Evolutionary conservation across 2,329 filamentous ascomycete species (phyloP).

Genomic region (Cytospora chrysosperma): DNA sequence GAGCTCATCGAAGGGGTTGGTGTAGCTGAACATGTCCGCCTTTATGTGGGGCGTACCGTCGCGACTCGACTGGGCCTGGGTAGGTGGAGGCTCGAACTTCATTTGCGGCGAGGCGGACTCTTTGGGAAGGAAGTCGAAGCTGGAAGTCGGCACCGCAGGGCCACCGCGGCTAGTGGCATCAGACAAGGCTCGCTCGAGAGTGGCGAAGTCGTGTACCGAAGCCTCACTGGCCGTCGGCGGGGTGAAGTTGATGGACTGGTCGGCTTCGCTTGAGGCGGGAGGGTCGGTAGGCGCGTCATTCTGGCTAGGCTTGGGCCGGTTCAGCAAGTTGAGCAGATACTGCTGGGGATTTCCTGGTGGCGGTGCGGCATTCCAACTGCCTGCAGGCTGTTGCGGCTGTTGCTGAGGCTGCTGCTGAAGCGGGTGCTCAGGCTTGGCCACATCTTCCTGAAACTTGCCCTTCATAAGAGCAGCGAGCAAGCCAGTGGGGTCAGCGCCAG

Average conservation of each 20-base stretch:
- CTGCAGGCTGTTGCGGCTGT: slow-evolving; percentile 24
- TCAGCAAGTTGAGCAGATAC: slow-evolving; percentile 81
- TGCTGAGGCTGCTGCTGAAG: slow-evolving; percentile 30
- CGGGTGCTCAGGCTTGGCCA: slow-evolving; percentile 36
- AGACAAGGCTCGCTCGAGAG: slow-evolving; percentile 16
- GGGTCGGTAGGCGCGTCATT: slow-evolving; percentile 43
- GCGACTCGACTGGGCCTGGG: slow-evolving; percentile 28
- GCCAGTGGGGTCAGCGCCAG: slow-evolving; percentile 55
- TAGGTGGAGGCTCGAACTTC: slow-evolving; percentile 28
- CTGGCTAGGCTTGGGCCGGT: slow-evolving; percentile 69
- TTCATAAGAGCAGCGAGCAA: slow-evolving; percentile 61
- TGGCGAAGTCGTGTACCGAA: slow-evolving; percentile 11
- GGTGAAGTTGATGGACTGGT: slow-evolving; percentile 44
- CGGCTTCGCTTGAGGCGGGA: slow-evolving; percentile 40
- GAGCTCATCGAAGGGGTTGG: slow-evolving; percentile 44
- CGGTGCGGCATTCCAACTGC: slow-evolving; percentile 47
- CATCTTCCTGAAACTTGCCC: slow-evolving; percentile 52
- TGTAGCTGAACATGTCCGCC: slow-evolving; percentile 36
- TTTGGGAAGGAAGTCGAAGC: slow-evolving; percentile 31
- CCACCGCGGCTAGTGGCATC: slow-evolving; percentile 26
- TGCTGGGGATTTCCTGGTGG: slow-evolving; percentile 73
- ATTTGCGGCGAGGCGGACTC: slow-evolving; percentile 27
- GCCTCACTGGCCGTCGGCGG: slow-evolving; percentile 42
- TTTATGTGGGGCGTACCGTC: slow-evolving; percentile 32
- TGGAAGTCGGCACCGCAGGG: slow-evolving; percentile 17